These are phyloP conservation scores for Backusella psychrophila DNA, from an alignment of 192 early-diverging fungal genomes.

Conservation along the genomic window DNA sequence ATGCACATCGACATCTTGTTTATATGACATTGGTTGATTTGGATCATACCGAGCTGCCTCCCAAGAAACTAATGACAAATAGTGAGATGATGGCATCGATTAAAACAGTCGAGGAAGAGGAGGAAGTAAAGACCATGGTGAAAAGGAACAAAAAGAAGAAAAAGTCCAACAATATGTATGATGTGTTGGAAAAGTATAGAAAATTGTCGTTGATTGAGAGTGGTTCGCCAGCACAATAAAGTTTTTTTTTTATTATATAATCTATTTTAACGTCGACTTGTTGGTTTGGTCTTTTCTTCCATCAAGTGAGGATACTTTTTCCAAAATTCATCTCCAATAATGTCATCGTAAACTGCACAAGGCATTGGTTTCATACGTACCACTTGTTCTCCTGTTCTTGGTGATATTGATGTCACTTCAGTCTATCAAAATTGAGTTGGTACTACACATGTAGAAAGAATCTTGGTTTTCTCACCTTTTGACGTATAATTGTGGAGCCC, in stretches of 20 bases:
- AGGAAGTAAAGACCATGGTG: neutral
- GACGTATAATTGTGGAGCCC: conserved; percentile 76
- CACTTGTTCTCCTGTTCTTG: conserved; percentile 17
- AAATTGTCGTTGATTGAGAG: conserved; percentile 16
- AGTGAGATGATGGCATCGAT: conserved; percentile 25
- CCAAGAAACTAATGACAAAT: conserved; percentile 15
- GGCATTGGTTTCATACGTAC: conserved; percentile 57
- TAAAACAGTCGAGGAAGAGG: neutral
- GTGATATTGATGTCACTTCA: conserved; percentile 15
- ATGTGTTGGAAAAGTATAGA: conserved; percentile 46
- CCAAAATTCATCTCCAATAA: conserved; percentile 79
- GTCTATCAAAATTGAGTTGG: conserved; percentile 14
- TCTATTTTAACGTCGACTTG: neutral
- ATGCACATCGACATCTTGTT: conserved; percentile 59
- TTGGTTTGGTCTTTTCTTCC: conserved; percentile 10
- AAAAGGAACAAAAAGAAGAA: conserved; percentile 2
- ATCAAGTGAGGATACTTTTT: conserved; percentile 38
- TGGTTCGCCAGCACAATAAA: neutral
- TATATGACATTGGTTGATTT: conserved; percentile 64
- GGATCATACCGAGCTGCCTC: conserved; percentile 20
- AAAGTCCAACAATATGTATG: conserved; percentile 32
- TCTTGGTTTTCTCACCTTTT: conserved; percentile 36
- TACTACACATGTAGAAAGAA: conserved; percentile 18
- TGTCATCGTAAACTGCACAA: conserved; percentile 61
- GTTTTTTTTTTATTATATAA: neutral